A percentile compares a stretch with the other conserved stretches of the same genome.
Evolutionary conservation across 768 basidiomycete species (phyloP).

Genomic region (Suillus paluster): DNA sequence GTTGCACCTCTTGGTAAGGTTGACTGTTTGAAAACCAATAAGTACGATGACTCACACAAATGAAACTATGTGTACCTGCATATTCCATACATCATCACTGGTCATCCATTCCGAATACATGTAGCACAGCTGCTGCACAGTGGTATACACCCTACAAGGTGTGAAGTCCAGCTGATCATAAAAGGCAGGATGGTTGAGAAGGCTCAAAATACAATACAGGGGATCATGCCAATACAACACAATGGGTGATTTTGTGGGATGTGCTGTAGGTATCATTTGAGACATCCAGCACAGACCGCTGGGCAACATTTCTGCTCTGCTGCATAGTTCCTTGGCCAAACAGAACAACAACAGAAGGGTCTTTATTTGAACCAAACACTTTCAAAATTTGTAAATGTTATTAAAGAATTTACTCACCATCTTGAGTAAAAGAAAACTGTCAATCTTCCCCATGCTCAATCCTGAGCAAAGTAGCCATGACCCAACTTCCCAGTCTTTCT

Average conservation of each 20-base stretch:
- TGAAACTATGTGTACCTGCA: slow-evolving; percentile 21
- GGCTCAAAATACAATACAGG: slow-evolving; percentile 26
- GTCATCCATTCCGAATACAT: slow-evolving; percentile 30
- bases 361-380: slow-evolving; percentile 3
- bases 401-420: slow-evolving; percentile 23
- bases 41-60: slow-evolving; percentile 1
- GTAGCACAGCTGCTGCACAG: slow-evolving; percentile 8
- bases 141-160: slow-evolving; percentile 21
- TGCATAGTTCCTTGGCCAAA: slow-evolving; percentile 28
- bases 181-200: slow-evolving; percentile 26
- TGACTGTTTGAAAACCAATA: slow-evolving; percentile 12
- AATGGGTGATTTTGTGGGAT: slow-evolving; percentile 26
- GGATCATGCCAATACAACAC: slow-evolving; percentile 29
- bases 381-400: background rate
- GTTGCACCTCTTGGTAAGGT: slow-evolving; percentile 22
- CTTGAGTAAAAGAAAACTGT: slow-evolving; percentile 32
- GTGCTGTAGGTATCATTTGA: slow-evolving; percentile 7
- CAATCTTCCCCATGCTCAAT: slow-evolving; percentile 34
- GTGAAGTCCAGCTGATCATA: slow-evolving; percentile 20
- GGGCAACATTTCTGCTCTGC: slow-evolving; percentile 23
- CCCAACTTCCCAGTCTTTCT: too few species aligned
- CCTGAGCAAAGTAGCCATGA: slow-evolving; percentile 15
- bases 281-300: slow-evolving; percentile 25
- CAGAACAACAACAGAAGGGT: slow-evolving; percentile 22
- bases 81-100: too few species aligned